These are phyloP conservation scores for Suillus subaureus DNA, from an alignment of 768 basidiomycete genomes.

Conservation along the genomic window DNA sequence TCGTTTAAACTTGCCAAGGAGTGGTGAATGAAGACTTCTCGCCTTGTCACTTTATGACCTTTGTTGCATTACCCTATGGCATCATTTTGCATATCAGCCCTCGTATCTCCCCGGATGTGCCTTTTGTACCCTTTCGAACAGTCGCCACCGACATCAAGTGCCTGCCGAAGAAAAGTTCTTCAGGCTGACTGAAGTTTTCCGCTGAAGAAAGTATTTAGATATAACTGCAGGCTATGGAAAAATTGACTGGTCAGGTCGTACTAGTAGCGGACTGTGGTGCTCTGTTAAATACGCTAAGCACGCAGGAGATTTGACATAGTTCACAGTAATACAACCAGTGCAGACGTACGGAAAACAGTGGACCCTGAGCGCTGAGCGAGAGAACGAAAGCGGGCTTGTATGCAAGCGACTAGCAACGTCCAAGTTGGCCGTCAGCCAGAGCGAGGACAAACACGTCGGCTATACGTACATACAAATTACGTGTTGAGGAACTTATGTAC, in stretches of 20 bases:
- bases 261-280: not conserved
- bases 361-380: not conserved
- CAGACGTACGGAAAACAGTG: not conserved
- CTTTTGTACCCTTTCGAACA: slow-evolving; percentile 1
- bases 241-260: not conserved
- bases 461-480: not conserved
- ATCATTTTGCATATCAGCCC: slow-evolving; percentile 29
- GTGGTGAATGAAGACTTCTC: slow-evolving; percentile 54
- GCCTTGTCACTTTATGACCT: slow-evolving; percentile 13
- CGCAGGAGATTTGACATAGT: not conserved
- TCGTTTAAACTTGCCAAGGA: slow-evolving; percentile 90
- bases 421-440: too few species aligned
- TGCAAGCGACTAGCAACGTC: not conserved
- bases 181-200: not conserved
- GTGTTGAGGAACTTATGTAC: not conserved
- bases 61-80: slow-evolving; percentile 29
- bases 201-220: not conserved
- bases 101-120: slow-evolving; percentile 31
- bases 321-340: not conserved
- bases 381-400: not conserved
- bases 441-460: not conserved
- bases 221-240: not conserved
- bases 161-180: not conserved
- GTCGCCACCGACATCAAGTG: not conserved
- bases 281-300: not conserved